Percentiles rank a stretch among this genome's conserved stretches.
Evolutionary conservation across 1,284 basidiomycete genomes (phyloP).

Genomic region (Puccinia coronata): DNA sequence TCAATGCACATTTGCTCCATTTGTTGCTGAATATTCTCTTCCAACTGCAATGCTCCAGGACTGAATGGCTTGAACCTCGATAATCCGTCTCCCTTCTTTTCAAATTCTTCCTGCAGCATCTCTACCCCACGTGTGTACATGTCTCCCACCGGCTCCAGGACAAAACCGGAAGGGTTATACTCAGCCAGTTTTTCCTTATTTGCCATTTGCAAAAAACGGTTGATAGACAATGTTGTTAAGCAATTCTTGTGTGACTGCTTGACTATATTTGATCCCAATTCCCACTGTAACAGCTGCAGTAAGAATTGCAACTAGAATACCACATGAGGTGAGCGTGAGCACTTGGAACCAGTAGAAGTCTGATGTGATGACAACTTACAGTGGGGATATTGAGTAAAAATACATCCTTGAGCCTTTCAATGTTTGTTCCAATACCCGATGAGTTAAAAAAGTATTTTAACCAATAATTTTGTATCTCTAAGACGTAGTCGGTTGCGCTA

Average conservation of each 20-base stretch:
- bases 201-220: constrained; percentile 3
- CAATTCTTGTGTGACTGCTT: constrained; percentile 11
- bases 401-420: constrained; percentile 11
- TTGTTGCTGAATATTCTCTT: too few relatives aligned
- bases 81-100: neutral
- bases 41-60: neutral
- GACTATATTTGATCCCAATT: neutral
- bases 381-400: constrained; percentile 9
- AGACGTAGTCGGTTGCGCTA: constrained; percentile 3
- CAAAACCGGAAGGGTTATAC: neutral
- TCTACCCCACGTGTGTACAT: neutral
- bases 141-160: neutral
- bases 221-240: neutral
- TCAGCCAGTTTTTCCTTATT: neutral
- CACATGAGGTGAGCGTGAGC: too few relatives aligned
- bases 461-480: constrained; percentile 19
- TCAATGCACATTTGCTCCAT: too few relatives aligned
- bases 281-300: neutral
- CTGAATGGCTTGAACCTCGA: neutral
- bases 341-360: too few relatives aligned
- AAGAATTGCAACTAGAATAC: constrained; percentile 3
- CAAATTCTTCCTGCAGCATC: neutral
- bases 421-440: constrained; percentile 13
- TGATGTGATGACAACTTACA: neutral
- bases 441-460: neutral